Evolutionary conservation across 441 rosid genomes (phyloP).

Genomic region (Euphorbia corollata): DNA sequence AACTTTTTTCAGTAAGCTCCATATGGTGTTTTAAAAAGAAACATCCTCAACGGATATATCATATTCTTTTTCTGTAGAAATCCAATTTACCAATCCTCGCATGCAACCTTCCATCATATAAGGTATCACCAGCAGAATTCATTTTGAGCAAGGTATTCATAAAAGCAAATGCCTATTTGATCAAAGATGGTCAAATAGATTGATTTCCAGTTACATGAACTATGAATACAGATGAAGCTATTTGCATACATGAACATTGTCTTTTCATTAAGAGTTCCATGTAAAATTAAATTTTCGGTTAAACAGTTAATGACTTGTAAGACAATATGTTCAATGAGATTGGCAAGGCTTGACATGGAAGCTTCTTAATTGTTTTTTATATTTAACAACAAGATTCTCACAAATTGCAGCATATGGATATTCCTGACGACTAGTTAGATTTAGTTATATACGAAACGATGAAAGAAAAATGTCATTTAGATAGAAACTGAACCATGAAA

Average conservation of each 20-base stretch:
- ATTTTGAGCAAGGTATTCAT: not conserved
- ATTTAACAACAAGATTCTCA: not conserved
- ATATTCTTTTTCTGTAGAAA: not conserved
- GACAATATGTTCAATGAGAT: not conserved
- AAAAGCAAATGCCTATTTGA: not conserved
- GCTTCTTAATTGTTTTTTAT: not conserved
- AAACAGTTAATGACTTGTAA: not conserved
- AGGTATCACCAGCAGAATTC: not conserved
- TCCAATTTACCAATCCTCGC: not conserved
- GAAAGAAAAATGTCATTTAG: not conserved
- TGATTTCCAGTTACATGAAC: not conserved
- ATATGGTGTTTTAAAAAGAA: not conserved
- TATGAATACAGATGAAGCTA: not conserved
- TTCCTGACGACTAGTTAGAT: not conserved
- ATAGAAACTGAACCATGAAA: not conserved
- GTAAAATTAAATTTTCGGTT: conserved; percentile 1
- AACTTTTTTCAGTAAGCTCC: not conserved
- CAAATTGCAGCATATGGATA: not conserved
- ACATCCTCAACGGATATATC: not conserved
- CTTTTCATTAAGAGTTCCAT: conserved; percentile 1
- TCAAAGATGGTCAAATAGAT: not conserved
- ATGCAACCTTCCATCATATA: not conserved
- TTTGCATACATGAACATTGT: not conserved
- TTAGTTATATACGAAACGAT: not conserved
- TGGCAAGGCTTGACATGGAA: conserved; percentile 4